Evolutionary conservation across 805 yeast species (phyloP), one percentile per base, ranked within the genome.

Genomic region (Saturnispora besseyi): DNA sequence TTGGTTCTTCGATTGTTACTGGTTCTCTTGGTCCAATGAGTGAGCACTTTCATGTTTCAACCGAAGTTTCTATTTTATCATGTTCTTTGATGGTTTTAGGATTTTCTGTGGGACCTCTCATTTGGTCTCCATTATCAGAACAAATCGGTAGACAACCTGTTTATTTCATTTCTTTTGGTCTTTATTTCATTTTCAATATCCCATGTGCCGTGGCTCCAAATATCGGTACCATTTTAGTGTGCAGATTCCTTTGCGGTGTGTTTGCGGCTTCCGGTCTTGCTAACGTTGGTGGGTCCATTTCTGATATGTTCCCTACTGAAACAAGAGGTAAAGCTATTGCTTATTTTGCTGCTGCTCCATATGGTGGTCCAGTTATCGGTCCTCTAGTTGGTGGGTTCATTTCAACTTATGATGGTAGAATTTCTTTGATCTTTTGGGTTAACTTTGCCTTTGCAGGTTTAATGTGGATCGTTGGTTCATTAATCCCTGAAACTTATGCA

Each of bases 11-110:
- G 1, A 84, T 91, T 62, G 84, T 87, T 59, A 83, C 96, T 26
- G 95, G 96, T 58, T 93, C 95, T 42, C 69, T 90, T 45, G 76
- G 74, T n/a, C 72, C 83, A 15, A 79, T 87, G 53, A 69, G 72
- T 53, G 82, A 82, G 12, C 74, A 79, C 58, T 87, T 74, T 64
- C 68, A 79, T 53, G 96, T 89, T 22, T 77, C 86, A 13, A 63
- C 70, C 2, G 96, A 86, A 64, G 96, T 88, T 21, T 79, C 96
- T 9, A 82, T 80, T 32, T 72, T 89, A 56, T 70, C 91, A 0
- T 86, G 90, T 55, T 86, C 96, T 0, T 68, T 89, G 33, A 88
- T 87, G 95, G 96, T 89, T 46, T 62, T 86, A 26, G 97, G 96
- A 6, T 88, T 89, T 62, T 75, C 90, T 24, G 74, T 87, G 29